Conservation (phyloP, 192 early-diverging fungal species). For the Backusella australiensis region DNA sequence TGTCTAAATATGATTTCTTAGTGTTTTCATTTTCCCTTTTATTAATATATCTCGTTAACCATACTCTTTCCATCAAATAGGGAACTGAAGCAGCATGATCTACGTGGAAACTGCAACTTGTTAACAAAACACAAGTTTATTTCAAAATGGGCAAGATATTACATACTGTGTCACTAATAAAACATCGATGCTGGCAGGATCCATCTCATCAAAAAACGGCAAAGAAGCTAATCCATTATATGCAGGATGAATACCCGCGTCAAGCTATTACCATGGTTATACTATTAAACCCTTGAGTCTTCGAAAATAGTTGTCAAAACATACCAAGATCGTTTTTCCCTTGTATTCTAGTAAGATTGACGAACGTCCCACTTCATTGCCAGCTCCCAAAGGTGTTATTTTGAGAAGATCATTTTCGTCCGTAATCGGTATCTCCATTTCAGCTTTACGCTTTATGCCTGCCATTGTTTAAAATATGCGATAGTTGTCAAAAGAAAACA, state of each 20-base stretch:
- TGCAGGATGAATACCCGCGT: conserved; percentile 96
- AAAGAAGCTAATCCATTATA: conserved; percentile 86
- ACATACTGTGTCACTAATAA: conserved; percentile 91
- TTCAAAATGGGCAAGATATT: neutral
- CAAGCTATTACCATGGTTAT: conserved; percentile 56
- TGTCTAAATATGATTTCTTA: conserved; percentile 53
- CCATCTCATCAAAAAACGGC: conserved; percentile 95
- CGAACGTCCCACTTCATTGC: conserved; percentile 94
- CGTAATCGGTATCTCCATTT: conserved; percentile 53
- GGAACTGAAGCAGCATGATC: conserved; percentile 97
- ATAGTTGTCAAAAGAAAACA: neutral
- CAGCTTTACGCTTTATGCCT: conserved; percentile 38
- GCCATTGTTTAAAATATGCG: conserved; percentile 18
- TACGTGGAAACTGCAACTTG: conserved; percentile 78
- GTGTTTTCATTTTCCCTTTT: neutral
- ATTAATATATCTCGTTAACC: neutral
- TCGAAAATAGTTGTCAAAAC: neutral
- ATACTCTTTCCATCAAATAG: conserved; percentile 92
- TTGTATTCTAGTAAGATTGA: conserved; percentile 94
- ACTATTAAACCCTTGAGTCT: neutral
- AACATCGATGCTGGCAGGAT: conserved; percentile 84
- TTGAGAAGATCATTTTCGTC: conserved; percentile 81
- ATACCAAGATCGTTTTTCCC: conserved; percentile 91
- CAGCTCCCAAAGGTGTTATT: conserved; percentile 95
- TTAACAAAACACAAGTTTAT: neutral